Evolutionary conservation across 768 basidiomycete species (phyloP), one percentile per base, ranked within the genome.

Genomic region (Udeniomyces megalosporus): DNA sequence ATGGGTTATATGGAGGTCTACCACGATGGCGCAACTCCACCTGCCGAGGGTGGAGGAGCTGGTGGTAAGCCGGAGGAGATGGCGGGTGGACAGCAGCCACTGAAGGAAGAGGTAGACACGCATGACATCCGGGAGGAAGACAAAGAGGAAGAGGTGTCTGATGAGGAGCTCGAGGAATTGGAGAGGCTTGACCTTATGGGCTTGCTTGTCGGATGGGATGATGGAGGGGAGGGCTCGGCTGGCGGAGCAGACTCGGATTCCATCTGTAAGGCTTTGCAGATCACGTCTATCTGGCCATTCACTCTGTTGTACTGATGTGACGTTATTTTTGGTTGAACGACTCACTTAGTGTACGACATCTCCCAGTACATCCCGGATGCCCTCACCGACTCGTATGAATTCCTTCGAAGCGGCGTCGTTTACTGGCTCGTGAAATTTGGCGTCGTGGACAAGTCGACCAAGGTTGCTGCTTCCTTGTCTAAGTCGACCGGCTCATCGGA

Each of bases 301-400:
- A 24, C 45, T 8, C 35, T 10, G 8, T 22, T 28, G n/a, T n/a
- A n/a, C n/a, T n/a, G n/a, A n/a, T n/a, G n/a, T n/a, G n/a, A 34
- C 8, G n/a, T 22, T 22, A 7, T 53, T 26, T 17, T n/a, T 48
- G 42, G 8, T 55, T 52, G n/a, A n/a, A n/a, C 47, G 44, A 26
- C 15, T 3, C 20, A 20, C 3, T 2, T 69, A 95, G 92, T 91
- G 32, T 88, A 85, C 72, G 80, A 88, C 49, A 66, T 89, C 35
- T 77, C 83, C 28, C 78, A 84, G 20, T 96, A 96, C 74, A 77
- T 97, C 45, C 93, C 93, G 2, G 91, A 93, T 60, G 77, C 81
- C 8, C 67, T 89, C 20, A 70, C 86, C 44, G 85, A 87, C 0
- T 77, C 79, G 45, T 96, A 85, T 73, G 81, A 89, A 63, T 76